Conservation (phyloP, 2,329 filamentous ascomycete species). For the Aureobasidium pullulans region DNA sequence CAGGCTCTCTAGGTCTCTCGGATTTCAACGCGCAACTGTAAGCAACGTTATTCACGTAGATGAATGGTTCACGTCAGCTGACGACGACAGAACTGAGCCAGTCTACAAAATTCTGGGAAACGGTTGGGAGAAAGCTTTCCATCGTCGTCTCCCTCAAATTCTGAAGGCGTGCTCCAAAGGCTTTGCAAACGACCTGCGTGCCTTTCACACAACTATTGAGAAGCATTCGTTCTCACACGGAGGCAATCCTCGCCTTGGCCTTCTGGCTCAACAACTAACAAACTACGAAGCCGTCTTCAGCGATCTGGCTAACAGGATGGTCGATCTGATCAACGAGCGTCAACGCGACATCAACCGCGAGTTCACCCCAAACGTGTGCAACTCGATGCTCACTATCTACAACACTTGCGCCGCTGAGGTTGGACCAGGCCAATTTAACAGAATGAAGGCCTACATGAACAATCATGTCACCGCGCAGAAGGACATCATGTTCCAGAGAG, state of each 20-base stretch:
- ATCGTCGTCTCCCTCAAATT: constrained; percentile 34
- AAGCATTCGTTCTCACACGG: constrained; percentile 32
- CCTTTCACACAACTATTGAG: constrained; percentile 39
- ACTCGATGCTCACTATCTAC: constrained; percentile 43
- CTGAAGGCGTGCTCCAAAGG: constrained; percentile 31
- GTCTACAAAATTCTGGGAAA: constrained; percentile 34
- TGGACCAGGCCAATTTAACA: constrained; percentile 40
- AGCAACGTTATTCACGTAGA: neutral
- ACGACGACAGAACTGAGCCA: constrained; percentile 21
- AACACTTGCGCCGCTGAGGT: constrained; percentile 35
- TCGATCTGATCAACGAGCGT: constrained; percentile 33
- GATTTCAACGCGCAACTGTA: constrained; percentile 36
- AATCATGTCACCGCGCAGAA: constrained; percentile 36
- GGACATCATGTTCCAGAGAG: constrained; percentile 44
- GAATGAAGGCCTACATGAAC: constrained; percentile 48
- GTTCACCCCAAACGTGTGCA: constrained; percentile 43
- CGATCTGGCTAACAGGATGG: constrained; percentile 28
- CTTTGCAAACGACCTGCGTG: constrained; percentile 26
- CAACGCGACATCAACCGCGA: constrained; percentile 49
- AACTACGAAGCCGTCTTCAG: constrained; percentile 36
- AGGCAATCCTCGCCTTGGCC: constrained; percentile 31
- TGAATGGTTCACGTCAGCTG: neutral
- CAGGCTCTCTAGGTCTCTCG: constrained; percentile 30
- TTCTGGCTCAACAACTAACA: constrained; percentile 36
- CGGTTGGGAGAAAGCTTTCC: constrained; percentile 39